Conservation (phyloP, 306 rosid species). For the Vigna nakashimae region DNA sequence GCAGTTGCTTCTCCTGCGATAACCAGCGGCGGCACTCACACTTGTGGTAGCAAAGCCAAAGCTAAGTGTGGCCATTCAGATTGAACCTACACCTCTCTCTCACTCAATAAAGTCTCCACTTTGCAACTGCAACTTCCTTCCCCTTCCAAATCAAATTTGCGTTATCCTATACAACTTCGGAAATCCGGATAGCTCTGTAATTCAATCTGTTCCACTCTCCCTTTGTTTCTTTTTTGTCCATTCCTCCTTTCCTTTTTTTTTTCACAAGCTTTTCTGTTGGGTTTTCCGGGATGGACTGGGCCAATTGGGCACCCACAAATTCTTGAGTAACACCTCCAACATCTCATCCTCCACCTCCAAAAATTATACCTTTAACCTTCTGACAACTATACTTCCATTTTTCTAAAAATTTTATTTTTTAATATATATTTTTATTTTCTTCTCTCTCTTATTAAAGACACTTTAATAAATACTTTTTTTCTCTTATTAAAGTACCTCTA, state of each 20-base stretch:
- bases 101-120: constrained; percentile 7
- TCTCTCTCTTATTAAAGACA: too few relatives aligned
- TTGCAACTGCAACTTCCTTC: constrained; percentile 23
- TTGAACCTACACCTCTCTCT: background rate
- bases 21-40: constrained; percentile 29
- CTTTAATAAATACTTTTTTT: too few relatives aligned
- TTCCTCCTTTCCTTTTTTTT: too few relatives aligned
- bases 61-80: constrained; percentile 73
- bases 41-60: constrained; percentile 60
- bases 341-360: too few relatives aligned
- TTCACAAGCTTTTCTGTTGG: background rate
- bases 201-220: background rate
- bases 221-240: background rate
- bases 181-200: constrained; percentile 7
- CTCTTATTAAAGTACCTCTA: too few relatives aligned
- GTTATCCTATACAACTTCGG: constrained; percentile 47
- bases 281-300: constrained; percentile 1
- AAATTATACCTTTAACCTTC: too few relatives aligned
- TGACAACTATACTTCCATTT: too few relatives aligned
- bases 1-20: constrained; percentile 20
- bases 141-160: background rate
- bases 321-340: too few relatives aligned
- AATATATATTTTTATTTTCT: too few relatives aligned
- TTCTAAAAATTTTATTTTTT: too few relatives aligned
- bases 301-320: background rate